A percentile compares a stretch with the other conserved stretches of the same genome.
phyloP scores from a whole-genome alignment of 306 rosid species.

The Inga laurina region DNA sequence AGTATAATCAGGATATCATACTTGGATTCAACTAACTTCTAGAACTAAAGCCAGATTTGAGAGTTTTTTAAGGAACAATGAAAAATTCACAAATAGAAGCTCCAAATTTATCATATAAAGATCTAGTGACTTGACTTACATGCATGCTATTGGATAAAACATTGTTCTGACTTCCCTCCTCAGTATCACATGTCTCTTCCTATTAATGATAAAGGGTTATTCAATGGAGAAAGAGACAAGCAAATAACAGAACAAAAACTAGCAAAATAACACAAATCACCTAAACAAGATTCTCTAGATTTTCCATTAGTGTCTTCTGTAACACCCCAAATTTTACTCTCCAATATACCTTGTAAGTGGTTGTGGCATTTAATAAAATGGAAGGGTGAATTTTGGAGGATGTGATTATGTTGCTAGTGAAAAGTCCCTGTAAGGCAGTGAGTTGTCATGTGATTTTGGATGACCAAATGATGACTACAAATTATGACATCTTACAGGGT shows the following conservation, averaged over 20 bases:
- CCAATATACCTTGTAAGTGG: too few species aligned
- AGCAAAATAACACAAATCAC: constrained; percentile 44
- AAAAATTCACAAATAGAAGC: neutral
- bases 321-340: too few species aligned
- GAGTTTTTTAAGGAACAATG: neutral
- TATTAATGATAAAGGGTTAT: constrained; percentile 34
- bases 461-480: too few species aligned
- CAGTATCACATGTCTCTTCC: constrained; percentile 99
- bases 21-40: neutral
- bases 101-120: neutral
- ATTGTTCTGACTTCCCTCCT: constrained; percentile 96
- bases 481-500: too few species aligned
- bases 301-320: constrained; percentile 91
- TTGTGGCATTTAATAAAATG: too few species aligned
- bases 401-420: too few species aligned
- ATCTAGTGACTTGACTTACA: constrained; percentile 51
- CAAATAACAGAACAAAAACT: constrained; percentile 22
- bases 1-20: neutral
- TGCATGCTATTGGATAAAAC: constrained; percentile 97
- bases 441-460: too few species aligned
- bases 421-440: too few species aligned
- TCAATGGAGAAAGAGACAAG: constrained; percentile 18
- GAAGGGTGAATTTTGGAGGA: too few species aligned
- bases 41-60: neutral
- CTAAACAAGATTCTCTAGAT: constrained; percentile 95